A percentile compares a stretch with the other conserved stretches of the same genome.
phyloP scores from a whole-genome alignment of 2,329 filamentous ascomycete genomes.

The Endoconidiophora laricicola region DNA sequence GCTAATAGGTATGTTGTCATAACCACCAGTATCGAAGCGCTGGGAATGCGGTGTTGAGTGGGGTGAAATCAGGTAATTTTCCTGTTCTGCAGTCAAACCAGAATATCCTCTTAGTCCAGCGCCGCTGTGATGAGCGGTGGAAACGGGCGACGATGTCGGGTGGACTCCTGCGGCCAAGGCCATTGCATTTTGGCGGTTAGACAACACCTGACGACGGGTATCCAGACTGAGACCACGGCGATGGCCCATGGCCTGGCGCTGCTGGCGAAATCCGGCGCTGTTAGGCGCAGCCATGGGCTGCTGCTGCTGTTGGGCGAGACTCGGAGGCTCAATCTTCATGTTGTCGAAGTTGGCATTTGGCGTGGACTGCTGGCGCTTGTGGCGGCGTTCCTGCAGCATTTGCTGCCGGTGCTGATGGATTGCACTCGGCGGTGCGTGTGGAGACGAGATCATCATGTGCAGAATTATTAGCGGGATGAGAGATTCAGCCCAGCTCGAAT shows the following conservation, averaged over 20 bases:
- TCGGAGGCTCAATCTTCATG: conserved; percentile 39
- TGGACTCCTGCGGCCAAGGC: conserved; percentile 16
- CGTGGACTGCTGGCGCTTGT: conserved; percentile 79
- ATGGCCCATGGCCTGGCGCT: conserved; percentile 30
- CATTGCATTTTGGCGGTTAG: conserved; percentile 4
- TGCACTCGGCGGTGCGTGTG: conserved; percentile 10
- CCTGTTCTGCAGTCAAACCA: conserved; percentile 22
- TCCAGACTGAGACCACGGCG: conserved; percentile 76
- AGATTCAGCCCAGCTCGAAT: neutral
- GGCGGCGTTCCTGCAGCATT: conserved; percentile 26
- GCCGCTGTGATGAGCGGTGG: conserved; percentile 14
- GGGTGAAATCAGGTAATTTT: conserved; percentile 41
- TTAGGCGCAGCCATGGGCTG: conserved; percentile 18
- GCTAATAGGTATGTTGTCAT: conserved; percentile 26
- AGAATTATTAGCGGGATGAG: too few relatives aligned
- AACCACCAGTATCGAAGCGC: conserved; percentile 33
- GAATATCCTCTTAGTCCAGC: neutral
- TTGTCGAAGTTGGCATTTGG: conserved; percentile 56
- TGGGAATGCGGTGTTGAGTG: conserved; percentile 37
- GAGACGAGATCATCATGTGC: conserved; percentile 8
- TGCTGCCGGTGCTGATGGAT: conserved; percentile 10
- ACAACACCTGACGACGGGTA: conserved; percentile 37
- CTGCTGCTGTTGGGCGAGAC: conserved; percentile 34
- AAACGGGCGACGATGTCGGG: conserved; percentile 24
- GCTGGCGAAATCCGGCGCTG: conserved; percentile 2